phyloP scores from a whole-genome alignment of 2,329 filamentous ascomycete species.

The Aureobasidium zeae region DNA sequence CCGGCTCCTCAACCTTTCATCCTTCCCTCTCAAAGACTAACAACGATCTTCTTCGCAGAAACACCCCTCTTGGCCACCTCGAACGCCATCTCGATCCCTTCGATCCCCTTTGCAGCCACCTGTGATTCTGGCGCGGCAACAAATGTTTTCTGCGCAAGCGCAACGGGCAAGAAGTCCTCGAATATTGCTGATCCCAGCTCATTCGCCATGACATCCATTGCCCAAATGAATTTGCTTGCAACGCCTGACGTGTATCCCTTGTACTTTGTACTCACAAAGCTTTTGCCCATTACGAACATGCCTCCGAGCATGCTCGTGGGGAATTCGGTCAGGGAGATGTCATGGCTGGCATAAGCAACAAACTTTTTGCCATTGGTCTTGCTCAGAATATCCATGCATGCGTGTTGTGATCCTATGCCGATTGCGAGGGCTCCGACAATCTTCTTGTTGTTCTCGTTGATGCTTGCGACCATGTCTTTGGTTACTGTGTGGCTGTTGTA shows the following conservation, averaged over 20 bases:
- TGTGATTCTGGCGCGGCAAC: constrained; percentile 23
- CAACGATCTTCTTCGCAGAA: constrained; percentile 21
- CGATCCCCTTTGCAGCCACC: constrained; percentile 21
- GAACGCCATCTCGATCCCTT: constrained; percentile 19
- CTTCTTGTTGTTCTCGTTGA: constrained; percentile 15
- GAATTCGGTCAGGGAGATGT: constrained; percentile 1
- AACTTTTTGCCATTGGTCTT: constrained; percentile 8
- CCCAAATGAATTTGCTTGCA: constrained; percentile 4
- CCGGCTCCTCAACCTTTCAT: no score
- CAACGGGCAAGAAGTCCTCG: constrained; percentile 22
- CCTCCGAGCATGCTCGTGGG: neutral
- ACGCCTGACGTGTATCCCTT: neutral
- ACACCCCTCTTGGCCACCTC: constrained; percentile 18
- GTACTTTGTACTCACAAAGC: neutral
- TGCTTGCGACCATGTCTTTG: constrained; percentile 17
- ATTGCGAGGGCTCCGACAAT: constrained; percentile 5
- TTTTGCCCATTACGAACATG: neutral
- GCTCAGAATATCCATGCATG: constrained; percentile 9
- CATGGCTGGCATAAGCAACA: constrained; percentile 7
- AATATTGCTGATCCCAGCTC: constrained; percentile 6
- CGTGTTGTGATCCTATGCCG: neutral
- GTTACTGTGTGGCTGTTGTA: constrained; percentile 34
- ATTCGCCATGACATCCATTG: constrained; percentile 5
- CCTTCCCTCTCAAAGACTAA: constrained; percentile 13
- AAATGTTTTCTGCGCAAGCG: constrained; percentile 29